phyloP scores from a whole-genome alignment of 176 grass and related monocot genomes.

The Alopecurus myosuroides region DNA sequence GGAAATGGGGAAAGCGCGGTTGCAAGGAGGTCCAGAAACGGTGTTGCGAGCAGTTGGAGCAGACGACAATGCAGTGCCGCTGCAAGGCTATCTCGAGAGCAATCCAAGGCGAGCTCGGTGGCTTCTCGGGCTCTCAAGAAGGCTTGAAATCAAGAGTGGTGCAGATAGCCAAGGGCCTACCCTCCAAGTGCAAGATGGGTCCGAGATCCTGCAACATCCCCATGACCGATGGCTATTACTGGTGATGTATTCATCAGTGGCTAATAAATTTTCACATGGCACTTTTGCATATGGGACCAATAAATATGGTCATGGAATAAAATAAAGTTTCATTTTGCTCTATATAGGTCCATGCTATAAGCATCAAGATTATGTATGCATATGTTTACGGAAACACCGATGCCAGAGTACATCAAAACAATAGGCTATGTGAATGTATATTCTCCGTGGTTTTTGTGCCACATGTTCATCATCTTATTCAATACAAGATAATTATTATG shows the following conservation, averaged over 20 bases:
- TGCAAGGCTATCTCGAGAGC: background rate
- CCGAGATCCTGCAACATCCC: background rate
- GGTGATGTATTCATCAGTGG: background rate
- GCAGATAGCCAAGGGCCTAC: background rate
- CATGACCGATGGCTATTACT: background rate
- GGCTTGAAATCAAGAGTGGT: background rate
- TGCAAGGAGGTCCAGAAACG: background rate
- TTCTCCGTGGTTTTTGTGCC: background rate
- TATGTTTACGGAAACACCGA: background rate
- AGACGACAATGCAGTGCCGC: background rate
- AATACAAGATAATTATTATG: background rate
- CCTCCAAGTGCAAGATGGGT: background rate
- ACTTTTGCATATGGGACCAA: background rate
- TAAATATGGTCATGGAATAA: background rate
- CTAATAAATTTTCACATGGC: background rate
- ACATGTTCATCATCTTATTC: too few species aligned
- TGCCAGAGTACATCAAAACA: background rate
- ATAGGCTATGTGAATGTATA: background rate
- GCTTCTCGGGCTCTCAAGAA: background rate
- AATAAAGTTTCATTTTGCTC: background rate
- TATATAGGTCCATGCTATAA: too few species aligned
- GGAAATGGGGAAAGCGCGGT: background rate
- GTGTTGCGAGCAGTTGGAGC: background rate
- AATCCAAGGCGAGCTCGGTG: background rate
- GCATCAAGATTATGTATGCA: background rate